phyloP scores from a whole-genome alignment of 345 rosid species.

The Salix udensis region DNA sequence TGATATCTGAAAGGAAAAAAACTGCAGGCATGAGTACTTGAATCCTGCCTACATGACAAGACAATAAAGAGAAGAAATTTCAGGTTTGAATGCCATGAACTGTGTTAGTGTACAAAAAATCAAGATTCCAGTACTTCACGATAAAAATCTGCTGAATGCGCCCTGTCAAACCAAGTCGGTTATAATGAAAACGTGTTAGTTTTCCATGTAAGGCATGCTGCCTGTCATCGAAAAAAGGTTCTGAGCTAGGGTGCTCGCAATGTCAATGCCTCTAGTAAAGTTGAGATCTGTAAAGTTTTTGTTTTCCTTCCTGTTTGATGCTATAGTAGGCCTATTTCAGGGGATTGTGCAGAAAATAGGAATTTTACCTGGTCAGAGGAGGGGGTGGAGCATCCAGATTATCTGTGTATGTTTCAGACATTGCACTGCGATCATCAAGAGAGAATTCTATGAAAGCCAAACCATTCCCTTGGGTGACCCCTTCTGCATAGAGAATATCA shows the following conservation, averaged over 20 bases:
- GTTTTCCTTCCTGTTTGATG: background rate
- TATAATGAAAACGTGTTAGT: background rate
- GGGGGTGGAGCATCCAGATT: slow-evolving; percentile 58
- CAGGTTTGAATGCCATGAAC: background rate
- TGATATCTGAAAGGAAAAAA: slow-evolving; percentile 56
- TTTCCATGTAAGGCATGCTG: background rate
- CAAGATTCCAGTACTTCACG: background rate
- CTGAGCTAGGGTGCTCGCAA: background rate
- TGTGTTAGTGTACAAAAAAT: background rate
- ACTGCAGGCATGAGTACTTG: background rate
- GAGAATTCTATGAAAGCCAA: slow-evolving; percentile 93
- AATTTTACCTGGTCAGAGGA: slow-evolving; percentile 60
- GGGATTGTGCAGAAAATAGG: background rate
- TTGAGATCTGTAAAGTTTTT: background rate
- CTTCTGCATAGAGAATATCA: slow-evolving; percentile 93
- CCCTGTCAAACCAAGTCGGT: background rate
- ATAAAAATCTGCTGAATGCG: background rate
- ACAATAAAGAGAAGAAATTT: background rate
- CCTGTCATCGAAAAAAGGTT: background rate
- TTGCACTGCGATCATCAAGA: slow-evolving; percentile 82
- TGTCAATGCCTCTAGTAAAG: background rate
- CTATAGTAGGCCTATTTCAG: background rate
- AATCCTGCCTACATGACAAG: background rate
- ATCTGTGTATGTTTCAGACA: slow-evolving; percentile 75
- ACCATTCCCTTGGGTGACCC: slow-evolving; percentile 92